Evolutionary conservation across 2,329 filamentous ascomycete genomes (phyloP).

Genomic region (Sporothrix dimorphospora): DNA sequence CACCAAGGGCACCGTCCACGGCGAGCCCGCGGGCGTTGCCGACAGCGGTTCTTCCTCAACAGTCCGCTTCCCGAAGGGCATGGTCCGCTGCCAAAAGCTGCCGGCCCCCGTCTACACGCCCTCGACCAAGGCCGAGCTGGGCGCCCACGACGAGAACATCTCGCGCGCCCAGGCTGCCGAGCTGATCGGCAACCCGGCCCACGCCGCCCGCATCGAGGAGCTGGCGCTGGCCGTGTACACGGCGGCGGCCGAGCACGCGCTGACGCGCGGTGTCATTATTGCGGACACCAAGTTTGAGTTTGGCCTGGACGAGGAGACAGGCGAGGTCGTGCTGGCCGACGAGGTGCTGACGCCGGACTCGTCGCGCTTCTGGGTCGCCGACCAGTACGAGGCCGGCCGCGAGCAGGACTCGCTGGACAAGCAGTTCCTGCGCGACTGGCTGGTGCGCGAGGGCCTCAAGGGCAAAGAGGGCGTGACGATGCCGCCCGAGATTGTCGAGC

Average conservation of each 20-base stretch:
- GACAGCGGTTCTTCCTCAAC: background rate
- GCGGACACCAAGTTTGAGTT: slow-evolving; percentile 68
- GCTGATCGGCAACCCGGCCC: slow-evolving; percentile 65
- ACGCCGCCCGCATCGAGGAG: slow-evolving; percentile 67
- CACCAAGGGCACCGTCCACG: slow-evolving; percentile 75
- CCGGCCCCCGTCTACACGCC: slow-evolving; percentile 73
- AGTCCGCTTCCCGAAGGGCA: slow-evolving; percentile 54
- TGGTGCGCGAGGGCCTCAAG: slow-evolving; percentile 72
- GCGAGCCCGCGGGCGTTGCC: slow-evolving; percentile 58
- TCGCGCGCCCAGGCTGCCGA: slow-evolving; percentile 65
- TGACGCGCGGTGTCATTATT: slow-evolving; percentile 71
- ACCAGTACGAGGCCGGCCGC: slow-evolving; percentile 70
- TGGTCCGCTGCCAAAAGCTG: slow-evolving; percentile 72
- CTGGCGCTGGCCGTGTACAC: slow-evolving; percentile 67
- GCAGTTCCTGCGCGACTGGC: slow-evolving; percentile 81
- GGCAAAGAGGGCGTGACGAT: slow-evolving; percentile 73
- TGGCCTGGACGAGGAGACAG: slow-evolving; percentile 65
- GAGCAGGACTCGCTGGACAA: slow-evolving; percentile 89
- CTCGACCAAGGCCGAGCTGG: slow-evolving; percentile 80
- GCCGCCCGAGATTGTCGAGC: slow-evolving; percentile 68
- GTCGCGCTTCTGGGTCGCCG: slow-evolving; percentile 83
- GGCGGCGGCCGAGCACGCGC: slow-evolving; percentile 65
- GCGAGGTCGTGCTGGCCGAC: slow-evolving; percentile 75
- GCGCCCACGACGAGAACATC: slow-evolving; percentile 85
- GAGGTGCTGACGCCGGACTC: slow-evolving; percentile 85